Conservation (phyloP, 2,329 filamentous ascomycete species). For the Endoconidiophora polonica region DNA sequence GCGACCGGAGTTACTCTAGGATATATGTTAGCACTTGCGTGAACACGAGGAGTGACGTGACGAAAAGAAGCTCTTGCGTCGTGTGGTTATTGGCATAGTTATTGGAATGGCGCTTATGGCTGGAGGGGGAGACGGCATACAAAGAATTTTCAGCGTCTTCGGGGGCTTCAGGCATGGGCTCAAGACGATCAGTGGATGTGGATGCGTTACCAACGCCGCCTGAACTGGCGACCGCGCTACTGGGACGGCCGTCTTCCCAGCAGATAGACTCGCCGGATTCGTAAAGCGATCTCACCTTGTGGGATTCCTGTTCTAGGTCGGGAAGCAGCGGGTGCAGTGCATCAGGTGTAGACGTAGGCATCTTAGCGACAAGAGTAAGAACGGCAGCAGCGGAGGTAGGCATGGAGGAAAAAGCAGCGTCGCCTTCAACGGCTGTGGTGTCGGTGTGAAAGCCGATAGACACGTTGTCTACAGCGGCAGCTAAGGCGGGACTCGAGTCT, state of each 20-base stretch:
- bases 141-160: slow-evolving; percentile 27
- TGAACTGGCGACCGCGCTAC: neutral
- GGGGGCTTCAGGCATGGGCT: slow-evolving; percentile 33
- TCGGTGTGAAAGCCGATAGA: neutral
- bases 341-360: slow-evolving; percentile 26
- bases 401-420: neutral
- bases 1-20: slow-evolving; percentile 8
- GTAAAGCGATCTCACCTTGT: slow-evolving; percentile 52
- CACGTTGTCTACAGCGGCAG: neutral
- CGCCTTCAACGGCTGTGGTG: neutral
- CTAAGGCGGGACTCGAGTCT: neutral
- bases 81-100: neutral
- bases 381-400: neutral
- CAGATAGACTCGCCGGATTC: slow-evolving; percentile 35
- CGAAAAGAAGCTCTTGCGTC: neutral
- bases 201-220: neutral
- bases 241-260: slow-evolving; percentile 31
- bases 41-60: neutral
- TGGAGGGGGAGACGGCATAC: slow-evolving; percentile 2
- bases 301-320: slow-evolving; percentile 45
- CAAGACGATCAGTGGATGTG: slow-evolving; percentile 27
- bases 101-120: neutral
- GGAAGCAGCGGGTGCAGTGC: slow-evolving; percentile 29
- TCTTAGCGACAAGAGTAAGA: neutral
- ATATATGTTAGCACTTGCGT: slow-evolving; percentile 15